Evolutionary conservation across 108 stramenopile genomes (phyloP), one percentile per base, ranked within the genome.

Genomic region (Fragilaria crotonensis): DNA sequence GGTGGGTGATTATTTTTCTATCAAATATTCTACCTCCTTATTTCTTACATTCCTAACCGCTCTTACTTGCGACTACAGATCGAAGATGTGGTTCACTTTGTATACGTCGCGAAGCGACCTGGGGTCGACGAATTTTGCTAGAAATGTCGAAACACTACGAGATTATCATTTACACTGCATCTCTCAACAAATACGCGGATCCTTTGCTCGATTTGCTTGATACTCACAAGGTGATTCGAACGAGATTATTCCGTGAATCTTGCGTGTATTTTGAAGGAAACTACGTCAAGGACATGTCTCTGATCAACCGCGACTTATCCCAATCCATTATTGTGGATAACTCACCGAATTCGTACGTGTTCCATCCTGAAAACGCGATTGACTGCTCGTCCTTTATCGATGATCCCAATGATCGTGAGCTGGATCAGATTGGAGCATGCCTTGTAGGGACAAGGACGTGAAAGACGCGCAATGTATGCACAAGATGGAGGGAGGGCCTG

Each of bases 321-420:
- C 72, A 90, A 51, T 66, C 81, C 17, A 99, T 99, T 55, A 97
- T 99, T 54, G 94, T 99, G 46, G 98, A 99, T 62, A 99, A 99
- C 68, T 95, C 93, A 36, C 97, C 98, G 30, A 86, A 76, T 57
- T 92, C 93, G 4, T 99, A 97, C 64, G 68, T 95, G 56, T 97
- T 99, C 60, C 97, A 99, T 63, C 98, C 98, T 4, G 96, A 97
- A 60, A 97, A 97, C 57, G 98, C 98, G 1, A 97, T 99, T 54
- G 95, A 94, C 54, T 97, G 97, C 64, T 67, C 82, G 33, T 93
- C 90, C 56, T 97, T 90, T 60, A 95, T 99, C 66, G 97, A 99
- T 60, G 96, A 97, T 65, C 75, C 71, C 28, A 73, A 60, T 9
- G 98, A 99, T 65, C 63, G 84, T 17, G 98, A 99, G 70, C 79